Evolutionary conservation across 2,329 filamentous ascomycete species (phyloP), one percentile per base, ranked within the genome.

Genomic region (Aspergillus hortae): DNA sequence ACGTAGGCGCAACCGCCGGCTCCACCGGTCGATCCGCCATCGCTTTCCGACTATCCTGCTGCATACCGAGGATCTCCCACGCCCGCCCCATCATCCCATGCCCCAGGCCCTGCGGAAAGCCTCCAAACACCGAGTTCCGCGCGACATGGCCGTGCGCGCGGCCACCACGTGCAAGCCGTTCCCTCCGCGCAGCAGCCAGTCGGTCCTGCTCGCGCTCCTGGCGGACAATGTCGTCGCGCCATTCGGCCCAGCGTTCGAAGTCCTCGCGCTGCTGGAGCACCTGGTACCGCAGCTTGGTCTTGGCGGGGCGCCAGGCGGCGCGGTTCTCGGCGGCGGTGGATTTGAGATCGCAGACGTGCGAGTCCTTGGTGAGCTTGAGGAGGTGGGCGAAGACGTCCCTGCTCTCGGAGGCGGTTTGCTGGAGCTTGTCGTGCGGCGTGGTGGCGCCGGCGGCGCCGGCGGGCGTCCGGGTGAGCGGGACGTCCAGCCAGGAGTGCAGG

Each of bases 231-330:
- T 74, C 72, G 23, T 73, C 65, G 48, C 68, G 68, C 73, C 72
- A 74, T 60, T 74, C 71, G 14, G 69, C 64, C 73, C 75, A 76
- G 51, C 71, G 72, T 55, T 76, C 73, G 55, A 74, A 74, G 44
- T 75, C 67, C 54, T 77, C 74, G 32, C 74, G 71, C 48, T 75
- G 74, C 36, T 69, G 68, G 6, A 76, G 68, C 4, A 74, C 66
- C 52, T 72, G 71, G 56, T 76, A 77, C 9, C 69, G 65, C 15
- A 73, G 67, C 25, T 73, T 74, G 17, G 71, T 68, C 47, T 74
- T 74, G 3, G 69, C 60, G 6, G 74, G 70, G 19, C 74, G 69
- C 73, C 74, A 75, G 19, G 64, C 59, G 11, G 63, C 59, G 44
- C 68, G 70, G 49, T 60, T 68, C 32, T 49, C 23, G 19, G 48